Evolutionary conservation across 1,139 yeast genomes (phyloP), one percentile per base, ranked within the genome.

Genomic region (Candida buenavistaensis): DNA sequence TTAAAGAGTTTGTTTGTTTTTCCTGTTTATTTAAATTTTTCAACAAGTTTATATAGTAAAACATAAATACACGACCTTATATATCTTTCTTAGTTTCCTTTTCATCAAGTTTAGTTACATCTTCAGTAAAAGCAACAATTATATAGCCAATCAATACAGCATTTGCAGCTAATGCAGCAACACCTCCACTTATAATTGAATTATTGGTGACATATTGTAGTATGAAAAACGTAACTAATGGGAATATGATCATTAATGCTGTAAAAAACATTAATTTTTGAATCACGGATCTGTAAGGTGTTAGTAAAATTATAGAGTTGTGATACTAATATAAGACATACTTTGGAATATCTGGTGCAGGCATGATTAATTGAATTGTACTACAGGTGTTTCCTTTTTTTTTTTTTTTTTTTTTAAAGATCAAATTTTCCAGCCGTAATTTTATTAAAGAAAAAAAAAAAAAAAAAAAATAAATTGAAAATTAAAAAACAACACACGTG

Each of bases 101-200:
- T 29, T 54, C 62, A 6, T 52, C 56, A 11, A 57, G 51, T 22
- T 58, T 59, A 9, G 63, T 54, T n/a, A 80, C 64, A 38, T 86
- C 89, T 56, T 92, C 98, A 16, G 75, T 74, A 57, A 90, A 89
- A 0, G 98, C 97, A 35, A 79, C 90, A 12, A 88, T 70, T 14
- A 92, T 84, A 54, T 87, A 92, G 2, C 90, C 92, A 37, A 90
- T 77, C 47, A 92, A 72, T 23, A 92, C 97, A 10, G 86, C 62
- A 55, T 92, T 92, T 29, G 97, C 97, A 32, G 80, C 80, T 13
- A 81, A 66, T 0, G 97, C 97, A 21, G 97, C 96, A 12, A 82
- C 55, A 4, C 96, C 96, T 23, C 98, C 98, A 36, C 95, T 84
- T 30, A 82, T 64, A 11, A 89, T 63, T 4, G 95, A 77, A 50